Evolutionary conservation across 1,284 basidiomycete species (phyloP).

Genomic region (Neonothopanus nambi): DNA sequence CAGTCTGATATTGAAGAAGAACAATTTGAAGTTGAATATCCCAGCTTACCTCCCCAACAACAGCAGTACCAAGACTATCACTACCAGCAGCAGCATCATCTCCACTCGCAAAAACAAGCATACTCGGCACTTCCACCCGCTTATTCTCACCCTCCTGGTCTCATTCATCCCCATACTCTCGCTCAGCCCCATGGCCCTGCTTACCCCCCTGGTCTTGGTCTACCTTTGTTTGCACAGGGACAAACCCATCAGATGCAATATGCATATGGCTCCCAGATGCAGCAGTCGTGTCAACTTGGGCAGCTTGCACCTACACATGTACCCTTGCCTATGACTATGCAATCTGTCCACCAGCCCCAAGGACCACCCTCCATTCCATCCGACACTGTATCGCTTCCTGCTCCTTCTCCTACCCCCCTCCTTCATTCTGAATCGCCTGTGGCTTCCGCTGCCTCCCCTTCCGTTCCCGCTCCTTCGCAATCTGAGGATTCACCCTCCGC

Average conservation of each 20-base stretch:
- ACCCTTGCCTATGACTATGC: no score
- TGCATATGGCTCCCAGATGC: no score
- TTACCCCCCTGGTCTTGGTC: constrained; percentile 9
- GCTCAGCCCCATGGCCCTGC: constrained; percentile 22
- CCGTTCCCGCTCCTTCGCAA: neutral
- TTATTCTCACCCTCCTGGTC: constrained; percentile 22
- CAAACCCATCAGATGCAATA: no score
- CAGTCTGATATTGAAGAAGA: constrained; percentile 15
- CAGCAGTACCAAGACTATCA: constrained; percentile 15
- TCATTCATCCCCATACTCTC: constrained; percentile 4
- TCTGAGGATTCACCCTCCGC: neutral
- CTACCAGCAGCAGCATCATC: constrained; percentile 17
- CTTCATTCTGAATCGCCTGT: no score
- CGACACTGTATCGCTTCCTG: no score
- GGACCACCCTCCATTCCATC: no score
- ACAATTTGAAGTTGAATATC: constrained; percentile 16
- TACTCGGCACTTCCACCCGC: constrained; percentile 34
- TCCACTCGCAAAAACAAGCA: constrained; percentile 38
- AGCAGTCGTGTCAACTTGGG: no score
- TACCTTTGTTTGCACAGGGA: constrained; percentile 1
- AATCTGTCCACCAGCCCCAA: no score
- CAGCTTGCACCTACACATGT: no score
- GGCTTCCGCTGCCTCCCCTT: no score
- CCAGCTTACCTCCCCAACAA: constrained; percentile 16
- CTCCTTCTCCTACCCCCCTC: no score